phyloP scores from a whole-genome alignment of 2,329 filamentous ascomycete genomes.

The Grosmannia huntii region DNA sequence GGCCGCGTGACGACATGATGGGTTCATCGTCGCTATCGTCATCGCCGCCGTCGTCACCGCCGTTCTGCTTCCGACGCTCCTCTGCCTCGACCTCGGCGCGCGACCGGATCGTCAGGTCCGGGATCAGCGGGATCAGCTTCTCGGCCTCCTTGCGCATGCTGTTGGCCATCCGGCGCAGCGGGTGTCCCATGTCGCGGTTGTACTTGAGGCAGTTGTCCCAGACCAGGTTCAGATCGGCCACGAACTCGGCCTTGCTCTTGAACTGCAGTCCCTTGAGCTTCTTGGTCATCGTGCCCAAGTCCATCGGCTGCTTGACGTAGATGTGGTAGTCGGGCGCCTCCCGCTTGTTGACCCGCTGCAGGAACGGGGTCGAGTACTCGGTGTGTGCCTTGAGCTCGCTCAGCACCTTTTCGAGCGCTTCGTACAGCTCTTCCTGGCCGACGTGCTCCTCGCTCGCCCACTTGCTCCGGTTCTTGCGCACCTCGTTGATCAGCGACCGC shows the following conservation, averaged over 20 bases:
- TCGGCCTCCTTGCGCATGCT: slow-evolving; percentile 97
- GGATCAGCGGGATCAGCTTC: slow-evolving; percentile 88
- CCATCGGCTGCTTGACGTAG: slow-evolving; percentile 94
- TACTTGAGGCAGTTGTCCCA: slow-evolving; percentile 97
- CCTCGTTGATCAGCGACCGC: slow-evolving; percentile 87
- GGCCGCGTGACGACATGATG: slow-evolving; percentile 92
- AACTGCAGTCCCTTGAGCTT: slow-evolving; percentile 74
- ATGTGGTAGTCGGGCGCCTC: slow-evolving; percentile 93
- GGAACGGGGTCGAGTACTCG: slow-evolving; percentile 91
- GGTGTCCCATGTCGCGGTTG: slow-evolving; percentile 80
- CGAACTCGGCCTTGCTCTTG: slow-evolving; percentile 89
- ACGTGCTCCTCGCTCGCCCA: slow-evolving; percentile 98
- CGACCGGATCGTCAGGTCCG: slow-evolving; percentile 79
- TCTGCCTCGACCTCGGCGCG: slow-evolving; percentile 90
- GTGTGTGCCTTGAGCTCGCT: slow-evolving; percentile 95
- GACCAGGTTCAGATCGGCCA: slow-evolving; percentile 83
- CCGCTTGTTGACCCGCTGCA: slow-evolving; percentile 89
- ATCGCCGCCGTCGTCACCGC: slow-evolving; percentile 66
- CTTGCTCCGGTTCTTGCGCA: slow-evolving; percentile 94
- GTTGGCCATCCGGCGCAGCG: slow-evolving; percentile 80
- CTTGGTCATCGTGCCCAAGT: slow-evolving; percentile 95
- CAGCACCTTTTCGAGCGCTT: slow-evolving; percentile 90
- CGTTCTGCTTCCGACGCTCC: slow-evolving; percentile 72
- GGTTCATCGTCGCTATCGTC: slow-evolving; percentile 96
- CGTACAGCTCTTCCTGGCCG: slow-evolving; percentile 94